Base-by-base conservation (phyloP, 2,329 filamentous ascomycete genomes). In the Tolypocladium sp. region DNA sequence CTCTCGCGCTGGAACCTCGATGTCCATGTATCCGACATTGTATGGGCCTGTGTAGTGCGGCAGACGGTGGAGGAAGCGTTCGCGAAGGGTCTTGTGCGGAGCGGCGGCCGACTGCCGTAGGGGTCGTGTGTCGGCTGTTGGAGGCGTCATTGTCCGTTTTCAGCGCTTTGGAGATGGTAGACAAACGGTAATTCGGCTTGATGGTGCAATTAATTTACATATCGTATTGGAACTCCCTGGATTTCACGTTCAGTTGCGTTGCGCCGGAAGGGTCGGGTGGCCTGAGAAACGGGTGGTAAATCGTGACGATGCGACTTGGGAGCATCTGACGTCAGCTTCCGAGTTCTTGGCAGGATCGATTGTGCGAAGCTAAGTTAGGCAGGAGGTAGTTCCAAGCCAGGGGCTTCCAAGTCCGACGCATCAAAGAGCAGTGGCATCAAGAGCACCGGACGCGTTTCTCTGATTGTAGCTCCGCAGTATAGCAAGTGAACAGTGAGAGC, bases 1-100 rank as follows among this genome's bases (percentile, higher is more conserved):
- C 1, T 72, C 60, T 15, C 73, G 68, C 20, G 78, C 79, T 6
- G 86, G 84, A 35, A 88, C 78, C 69, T 89, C 86, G 59, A 87
- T 76, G 64, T 89, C 86, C 68, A 88, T 78, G 15, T 84, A 88
- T 33, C 87, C 87, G 46, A 91, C 87, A 62, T 80, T 80, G 69
- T 89, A 88, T 0, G 84, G 84, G 0, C 87, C 87, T 1, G 81
- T 79, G 66, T 88, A 87, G 17, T 77, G 68, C 4, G 87, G 86
- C 56, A 90, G 82, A 4, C 71, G 65, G 65, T 77, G 74, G 42
- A 77, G 68, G 55, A 77, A 65, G n/a, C 66, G 65, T 58, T 78
- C 76, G 53, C 72, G 69, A 49, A 74, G 57, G 9, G 70, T 67
- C 51, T 68, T 70, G 20, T 63, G 64, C 22, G 71, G 71, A 15